A percentile compares a stretch with the other conserved stretches of the same genome.
These are phyloP conservation scores for Termitomyces sp. DNA, from an alignment of 768 basidiomycete species.

Conservation along the genomic window DNA sequence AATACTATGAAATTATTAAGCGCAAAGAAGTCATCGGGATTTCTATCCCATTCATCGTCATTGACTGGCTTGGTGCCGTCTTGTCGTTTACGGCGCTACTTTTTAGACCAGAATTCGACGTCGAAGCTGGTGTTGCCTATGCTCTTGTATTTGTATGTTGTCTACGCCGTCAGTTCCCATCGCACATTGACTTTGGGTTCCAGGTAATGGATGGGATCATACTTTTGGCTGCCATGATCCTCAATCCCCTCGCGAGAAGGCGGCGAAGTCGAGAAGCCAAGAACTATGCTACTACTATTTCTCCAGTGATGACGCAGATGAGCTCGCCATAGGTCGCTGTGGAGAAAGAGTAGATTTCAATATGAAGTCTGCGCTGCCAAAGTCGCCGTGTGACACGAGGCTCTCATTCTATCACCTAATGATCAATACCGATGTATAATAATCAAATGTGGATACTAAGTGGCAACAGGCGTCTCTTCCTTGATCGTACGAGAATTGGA, in stretches of 20 bases:
- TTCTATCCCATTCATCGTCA: constrained; percentile 59
- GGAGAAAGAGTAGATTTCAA: not conserved
- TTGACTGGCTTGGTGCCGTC: constrained; percentile 68
- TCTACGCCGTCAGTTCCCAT: not conserved
- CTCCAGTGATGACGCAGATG: constrained; percentile 5
- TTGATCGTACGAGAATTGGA: constrained; percentile 37
- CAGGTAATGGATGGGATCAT: constrained; percentile 61
- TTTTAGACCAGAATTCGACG: constrained; percentile 60
- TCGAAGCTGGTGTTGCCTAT: constrained; percentile 59
- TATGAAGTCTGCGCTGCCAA: not conserved
- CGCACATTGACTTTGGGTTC: not conserved
- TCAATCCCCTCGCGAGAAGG: constrained; percentile 54
- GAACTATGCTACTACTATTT: not conserved
- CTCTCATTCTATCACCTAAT: constrained; percentile 6
- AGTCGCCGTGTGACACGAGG: not conserved
- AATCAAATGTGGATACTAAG: not conserved
- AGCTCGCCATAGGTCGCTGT: not conserved
- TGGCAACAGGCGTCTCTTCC: constrained; percentile 29
- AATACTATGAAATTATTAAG: constrained; percentile 74
- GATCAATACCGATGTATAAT: not conserved
- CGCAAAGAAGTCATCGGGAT: constrained; percentile 62
- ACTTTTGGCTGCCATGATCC: constrained; percentile 52
- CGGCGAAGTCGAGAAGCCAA: constrained; percentile 23
- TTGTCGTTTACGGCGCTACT: constrained; percentile 68
- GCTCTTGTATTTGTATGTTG: constrained; percentile 52